Base-by-base conservation (phyloP, 306 rosid genomes). In the Comarum palustre region DNA sequence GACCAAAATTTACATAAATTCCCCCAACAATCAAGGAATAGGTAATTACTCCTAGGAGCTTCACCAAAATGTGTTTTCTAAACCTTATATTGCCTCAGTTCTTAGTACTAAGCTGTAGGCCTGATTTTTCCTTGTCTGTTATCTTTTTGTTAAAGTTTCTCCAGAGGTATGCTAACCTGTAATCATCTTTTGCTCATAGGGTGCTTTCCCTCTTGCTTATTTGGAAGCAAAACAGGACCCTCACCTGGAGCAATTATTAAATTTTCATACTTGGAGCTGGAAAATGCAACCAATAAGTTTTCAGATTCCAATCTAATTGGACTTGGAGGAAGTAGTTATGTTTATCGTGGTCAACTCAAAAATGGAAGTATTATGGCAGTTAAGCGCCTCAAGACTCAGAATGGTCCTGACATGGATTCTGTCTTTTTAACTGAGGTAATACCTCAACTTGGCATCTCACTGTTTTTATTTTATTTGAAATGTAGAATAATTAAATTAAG, bases 261-360 rank as follows among this genome's bases (percentile, higher is more conserved):
- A 69, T 94, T 94, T 83, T 82, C 96, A 16, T 91, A 86, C 52
- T 58, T 87, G 48, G 91, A 88, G 79, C 84, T 94, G 86, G 96
- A 91, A 82, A 84, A 72, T 76, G 96, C 97, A 66, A 91, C 99
- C 42, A 80, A 84, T 51, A 91, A 73, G 25, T 94, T 91, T 81
- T 88, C 91, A 69, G 52, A 87, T 74, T 84, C 97, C 80, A 90
- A 88, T 75, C 88, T 94, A 69, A 85, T 87, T 71, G 99, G 97
- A 79, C 83, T 79, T 42, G 99, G 99, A 47, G 95, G 97, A 82
- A 89, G 96, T 77, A 94, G 99, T 74, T 88, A 84, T 81, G 99
- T 94, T 48, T 91, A 91, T 84, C 89, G 85, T 62, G 99, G 97
- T 74, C 76, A 29, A 76, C 78, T 94, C 34, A 89, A 80, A 80